phyloP scores from a whole-genome alignment of 2,329 filamentous ascomycete species.

The Endocalyx cinctus region DNA sequence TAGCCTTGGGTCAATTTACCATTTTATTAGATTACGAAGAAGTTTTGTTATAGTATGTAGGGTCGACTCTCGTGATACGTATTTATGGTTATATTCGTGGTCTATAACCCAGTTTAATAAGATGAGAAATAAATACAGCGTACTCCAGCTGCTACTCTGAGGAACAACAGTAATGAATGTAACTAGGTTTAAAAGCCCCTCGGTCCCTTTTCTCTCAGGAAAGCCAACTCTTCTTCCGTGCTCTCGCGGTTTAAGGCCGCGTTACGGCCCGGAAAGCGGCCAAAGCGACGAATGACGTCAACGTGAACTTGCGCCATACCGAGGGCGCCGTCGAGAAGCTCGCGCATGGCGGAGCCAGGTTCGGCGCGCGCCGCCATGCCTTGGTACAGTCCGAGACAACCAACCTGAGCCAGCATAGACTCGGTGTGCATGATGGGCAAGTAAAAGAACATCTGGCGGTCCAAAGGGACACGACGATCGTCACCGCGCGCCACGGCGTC shows the following conservation, averaged over 20 bases:
- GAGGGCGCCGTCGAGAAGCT: conserved; percentile 4
- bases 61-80: no score
- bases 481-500: conserved; percentile 4
- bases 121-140: neutral
- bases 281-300: conserved; percentile 14
- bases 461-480: conserved; percentile 2
- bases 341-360: conserved; percentile 5
- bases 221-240: conserved; percentile 17
- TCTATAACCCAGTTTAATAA: no score
- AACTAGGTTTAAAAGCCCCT: conserved; percentile 10
- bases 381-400: conserved; percentile 17
- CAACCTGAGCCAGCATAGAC: conserved; percentile 26
- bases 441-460: conserved; percentile 26
- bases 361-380: conserved; percentile 14
- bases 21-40: no score
- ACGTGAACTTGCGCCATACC: conserved; percentile 6
- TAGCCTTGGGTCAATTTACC: no score
- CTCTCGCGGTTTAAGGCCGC: conserved; percentile 11
- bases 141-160: neutral
- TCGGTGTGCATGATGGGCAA: conserved; percentile 32
- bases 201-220: conserved; percentile 13
- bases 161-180: neutral
- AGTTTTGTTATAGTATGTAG: no score
- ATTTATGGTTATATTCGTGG: no score
- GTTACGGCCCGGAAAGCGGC: conserved; percentile 19